Percentiles rank a stretch among this genome's conserved stretches.
phyloP scores from a whole-genome alignment of 108 stramenopile genomes.

The Fragilariopsis cylindrus region DNA sequence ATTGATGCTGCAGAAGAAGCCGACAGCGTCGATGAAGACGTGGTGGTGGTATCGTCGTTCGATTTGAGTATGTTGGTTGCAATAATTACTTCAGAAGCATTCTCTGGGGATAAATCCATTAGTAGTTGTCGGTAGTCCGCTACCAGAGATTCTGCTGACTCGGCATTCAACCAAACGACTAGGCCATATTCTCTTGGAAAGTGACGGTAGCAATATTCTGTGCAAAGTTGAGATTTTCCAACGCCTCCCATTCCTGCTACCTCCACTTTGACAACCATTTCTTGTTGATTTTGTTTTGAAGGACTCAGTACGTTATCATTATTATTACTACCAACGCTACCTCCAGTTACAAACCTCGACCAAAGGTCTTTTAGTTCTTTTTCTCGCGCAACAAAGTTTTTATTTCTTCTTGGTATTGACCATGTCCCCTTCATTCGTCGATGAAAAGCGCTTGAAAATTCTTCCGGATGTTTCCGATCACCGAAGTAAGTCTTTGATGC shows the following conservation, averaged over 20 bases:
- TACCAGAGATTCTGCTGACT: conserved; percentile 52
- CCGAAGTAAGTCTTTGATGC: conserved; percentile 46
- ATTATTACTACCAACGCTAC: neutral
- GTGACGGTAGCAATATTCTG: conserved; percentile 62
- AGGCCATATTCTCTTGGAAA: conserved; percentile 61
- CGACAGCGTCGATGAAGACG: neutral
- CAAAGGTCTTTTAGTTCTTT: conserved; percentile 39
- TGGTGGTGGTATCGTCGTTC: neutral
- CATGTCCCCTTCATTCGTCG: conserved; percentile 49
- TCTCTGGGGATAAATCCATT: conserved; percentile 51
- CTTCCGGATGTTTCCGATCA: conserved; percentile 66
- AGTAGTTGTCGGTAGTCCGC: conserved; percentile 56
- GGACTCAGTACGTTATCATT: neutral
- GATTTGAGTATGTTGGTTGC: neutral
- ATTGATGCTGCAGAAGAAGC: neutral
- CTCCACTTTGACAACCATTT: conserved; percentile 47
- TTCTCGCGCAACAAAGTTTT: conserved; percentile 61
- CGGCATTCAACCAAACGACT: conserved; percentile 68
- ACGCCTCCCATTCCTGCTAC: conserved; percentile 63
- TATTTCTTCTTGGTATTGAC: conserved; percentile 56
- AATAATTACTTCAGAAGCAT: conserved; percentile 19
- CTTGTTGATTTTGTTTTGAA: conserved; percentile 20
- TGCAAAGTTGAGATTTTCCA: conserved; percentile 27
- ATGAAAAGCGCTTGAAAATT: conserved; percentile 61
- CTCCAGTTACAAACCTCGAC: conserved; percentile 17